Conservation (phyloP, 1,139 yeast species). For the Taiozyma sp. region DNA sequence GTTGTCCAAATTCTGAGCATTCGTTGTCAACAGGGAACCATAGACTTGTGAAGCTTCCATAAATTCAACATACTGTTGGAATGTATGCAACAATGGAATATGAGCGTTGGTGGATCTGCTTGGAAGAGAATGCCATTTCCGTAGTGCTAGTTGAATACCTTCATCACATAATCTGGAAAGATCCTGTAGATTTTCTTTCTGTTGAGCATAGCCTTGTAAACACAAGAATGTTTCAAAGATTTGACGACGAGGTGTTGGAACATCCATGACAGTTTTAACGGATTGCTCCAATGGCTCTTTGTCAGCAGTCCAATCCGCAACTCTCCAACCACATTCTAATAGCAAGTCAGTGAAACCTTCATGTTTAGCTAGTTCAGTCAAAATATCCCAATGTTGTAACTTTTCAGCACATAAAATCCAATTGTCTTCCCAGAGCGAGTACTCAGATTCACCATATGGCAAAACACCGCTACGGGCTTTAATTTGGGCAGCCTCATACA, state of each 20-base stretch:
- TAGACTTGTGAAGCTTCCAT: conserved; percentile 97
- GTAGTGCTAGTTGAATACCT: conserved; percentile 87
- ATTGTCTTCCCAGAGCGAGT: conserved; percentile 97
- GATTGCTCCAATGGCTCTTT: conserved; percentile 93
- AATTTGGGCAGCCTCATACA: conserved; percentile 96
- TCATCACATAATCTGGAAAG: conserved; percentile 88
- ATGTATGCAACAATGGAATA: conserved; percentile 83
- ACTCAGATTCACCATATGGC: conserved; percentile 95
- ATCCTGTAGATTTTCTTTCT: conserved; percentile 74
- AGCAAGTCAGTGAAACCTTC: conserved; percentile 95
- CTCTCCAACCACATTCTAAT: conserved; percentile 98
- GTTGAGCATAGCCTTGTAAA: conserved; percentile 90
- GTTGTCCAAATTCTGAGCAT: conserved; percentile 85
- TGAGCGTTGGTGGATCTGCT: conserved; percentile 79
- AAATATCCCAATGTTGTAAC: conserved; percentile 95
- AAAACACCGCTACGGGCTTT: conserved; percentile 94
- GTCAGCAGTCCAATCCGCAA: conserved; percentile 97
- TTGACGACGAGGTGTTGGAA: conserved; percentile 96
- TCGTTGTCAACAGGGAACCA: conserved; percentile 82
- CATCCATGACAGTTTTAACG: conserved; percentile 95
- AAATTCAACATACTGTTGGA: conserved; percentile 96
- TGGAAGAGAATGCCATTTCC: conserved; percentile 94
- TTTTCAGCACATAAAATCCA: conserved; percentile 98
- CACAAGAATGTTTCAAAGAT: conserved; percentile 92
- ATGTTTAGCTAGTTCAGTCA: conserved; percentile 94